Base-by-base conservation (phyloP, 2,329 filamentous ascomycete genomes). In the Calycina marina region DNA sequence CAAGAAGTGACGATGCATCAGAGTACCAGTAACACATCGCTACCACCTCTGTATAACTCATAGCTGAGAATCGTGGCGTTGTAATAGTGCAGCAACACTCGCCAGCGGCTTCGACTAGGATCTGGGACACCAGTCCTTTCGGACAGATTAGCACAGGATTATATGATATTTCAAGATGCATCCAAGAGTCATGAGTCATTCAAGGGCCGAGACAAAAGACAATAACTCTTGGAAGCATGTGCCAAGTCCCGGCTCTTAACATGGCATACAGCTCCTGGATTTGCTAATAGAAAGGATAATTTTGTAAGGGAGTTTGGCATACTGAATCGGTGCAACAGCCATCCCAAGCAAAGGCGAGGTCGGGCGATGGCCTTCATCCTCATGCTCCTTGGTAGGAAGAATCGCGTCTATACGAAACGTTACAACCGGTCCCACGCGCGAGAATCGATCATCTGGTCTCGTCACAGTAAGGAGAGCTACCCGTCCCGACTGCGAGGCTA, bases 51-150 rank as follows among this genome's bases (percentile, higher is more conserved):
- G 27, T 55, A 60, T 33, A 84, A 53, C 51, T 82, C 74, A 56
- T 84, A 86, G 37, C 67, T 75, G 41, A 83, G 48, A 16, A 86
- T 65, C 2, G 69, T 67, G 45, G 81, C 72, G 52, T 84, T 72
- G 36, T 66, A 65, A 50, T 77, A 86, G 50, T 81, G 73, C 53
- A 86, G 55, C 50, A 88, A 67, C 36, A 88, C 43, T 37, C 77
- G 60, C 63, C 76, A 85, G 36, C 69, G 61, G 40, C 61, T 59
- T n/a, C n/a, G n/a, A n/a, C n/a, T n/a, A n/a, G n/a, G n/a, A n/a
- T n/a, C n/a, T n/a, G n/a, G n/a, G n/a, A n/a, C n/a, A n/a, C n/a
- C n/a, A n/a, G n/a, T n/a, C n/a, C n/a, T n/a, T n/a, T n/a, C n/a
- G n/a, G n/a, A n/a, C n/a, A n/a, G n/a, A n/a, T n/a, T n/a, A n/a